Evolutionary conservation across 1,284 basidiomycete genomes (phyloP).

Genomic region (Tilletia setariae): DNA sequence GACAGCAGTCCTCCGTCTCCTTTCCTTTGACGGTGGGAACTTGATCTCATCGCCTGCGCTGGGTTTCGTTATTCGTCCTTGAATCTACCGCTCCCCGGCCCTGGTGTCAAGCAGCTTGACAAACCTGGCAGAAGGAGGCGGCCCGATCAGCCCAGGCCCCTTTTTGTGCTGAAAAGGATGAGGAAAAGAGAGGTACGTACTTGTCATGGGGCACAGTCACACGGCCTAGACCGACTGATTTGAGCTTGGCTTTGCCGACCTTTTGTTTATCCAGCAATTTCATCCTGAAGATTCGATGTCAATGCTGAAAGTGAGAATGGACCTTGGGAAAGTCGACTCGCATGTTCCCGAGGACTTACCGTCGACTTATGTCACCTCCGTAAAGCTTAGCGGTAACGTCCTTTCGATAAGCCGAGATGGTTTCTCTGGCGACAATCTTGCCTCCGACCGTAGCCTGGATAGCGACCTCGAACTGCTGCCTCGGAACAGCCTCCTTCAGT

Average conservation of each 20-base stretch:
- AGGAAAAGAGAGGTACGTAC: neutral
- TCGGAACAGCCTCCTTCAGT: conserved; percentile 62
- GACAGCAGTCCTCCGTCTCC: too few relatives aligned
- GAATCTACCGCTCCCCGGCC: neutral
- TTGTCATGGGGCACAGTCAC: conserved; percentile 43
- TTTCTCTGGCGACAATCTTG: conserved; percentile 85
- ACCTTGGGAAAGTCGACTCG: too few relatives aligned
- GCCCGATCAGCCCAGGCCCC: too few relatives aligned
- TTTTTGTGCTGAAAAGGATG: too few relatives aligned
- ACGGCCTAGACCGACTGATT: conserved; percentile 43
- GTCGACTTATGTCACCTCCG: neutral
- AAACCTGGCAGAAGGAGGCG: conserved; percentile 16
- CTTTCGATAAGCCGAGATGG: conserved; percentile 56
- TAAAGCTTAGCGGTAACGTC: conserved; percentile 62
- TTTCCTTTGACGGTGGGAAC: too few relatives aligned
- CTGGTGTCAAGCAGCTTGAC: conserved; percentile 32
- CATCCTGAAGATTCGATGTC: conserved; percentile 29
- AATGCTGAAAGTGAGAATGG: neutral
- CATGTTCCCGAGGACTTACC: neutral
- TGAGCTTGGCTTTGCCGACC: conserved; percentile 50
- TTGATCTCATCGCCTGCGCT: too few relatives aligned
- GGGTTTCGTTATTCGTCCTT: too few relatives aligned
- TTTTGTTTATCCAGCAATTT: conserved; percentile 51
- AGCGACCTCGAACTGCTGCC: conserved; percentile 83
- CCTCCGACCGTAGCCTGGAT: conserved; percentile 66